A percentile compares a stretch with the other conserved stretches of the same genome.
Conservation (phyloP, 2,329 filamentous ascomycete species). For the Cladorrhinum sp. region DNA sequence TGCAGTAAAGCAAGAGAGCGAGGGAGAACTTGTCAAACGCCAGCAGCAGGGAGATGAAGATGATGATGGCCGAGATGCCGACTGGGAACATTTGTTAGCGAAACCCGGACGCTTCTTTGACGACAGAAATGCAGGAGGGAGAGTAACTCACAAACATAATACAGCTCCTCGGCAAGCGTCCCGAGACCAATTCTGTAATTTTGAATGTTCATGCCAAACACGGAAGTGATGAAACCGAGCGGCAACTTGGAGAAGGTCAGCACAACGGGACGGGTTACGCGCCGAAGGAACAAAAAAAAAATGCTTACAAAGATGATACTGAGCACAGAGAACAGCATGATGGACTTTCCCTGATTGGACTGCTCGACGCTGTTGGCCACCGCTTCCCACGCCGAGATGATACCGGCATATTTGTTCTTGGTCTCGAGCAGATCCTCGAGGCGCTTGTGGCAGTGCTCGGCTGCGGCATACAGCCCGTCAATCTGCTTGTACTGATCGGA, state of each 20-base stretch:
- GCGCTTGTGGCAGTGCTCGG: constrained; percentile 22
- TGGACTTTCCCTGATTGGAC: constrained; percentile 38
- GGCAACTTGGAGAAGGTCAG: constrained; percentile 6
- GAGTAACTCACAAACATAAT: constrained; percentile 9
- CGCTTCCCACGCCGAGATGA: constrained; percentile 41
- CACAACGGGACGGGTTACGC: too few relatives aligned
- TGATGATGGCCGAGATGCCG: constrained; percentile 9
- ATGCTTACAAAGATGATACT: constrained; percentile 40
- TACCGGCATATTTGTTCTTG: constrained; percentile 44
- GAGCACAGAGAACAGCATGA: constrained; percentile 44
- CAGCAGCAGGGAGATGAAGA: constrained; percentile 13
- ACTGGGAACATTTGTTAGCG: neutral
- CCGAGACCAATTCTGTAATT: constrained; percentile 15
- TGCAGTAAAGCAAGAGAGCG: constrained; percentile 13
- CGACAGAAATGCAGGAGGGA: too few relatives aligned
- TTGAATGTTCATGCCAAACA: constrained; percentile 18
- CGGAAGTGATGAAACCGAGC: constrained; percentile 11
- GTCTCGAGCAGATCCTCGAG: constrained; percentile 38
- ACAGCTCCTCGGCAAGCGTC: constrained; percentile 10
- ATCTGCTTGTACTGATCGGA: constrained; percentile 12
- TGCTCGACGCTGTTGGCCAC: constrained; percentile 37
- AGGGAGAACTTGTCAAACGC: constrained; percentile 17
- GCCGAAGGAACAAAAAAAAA: neutral
- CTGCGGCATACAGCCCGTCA: constrained; percentile 10
- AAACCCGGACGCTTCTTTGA: too few relatives aligned